Conservation (phyloP, 106 monocot genomes). For the Xerophyta viscosa region DNA sequence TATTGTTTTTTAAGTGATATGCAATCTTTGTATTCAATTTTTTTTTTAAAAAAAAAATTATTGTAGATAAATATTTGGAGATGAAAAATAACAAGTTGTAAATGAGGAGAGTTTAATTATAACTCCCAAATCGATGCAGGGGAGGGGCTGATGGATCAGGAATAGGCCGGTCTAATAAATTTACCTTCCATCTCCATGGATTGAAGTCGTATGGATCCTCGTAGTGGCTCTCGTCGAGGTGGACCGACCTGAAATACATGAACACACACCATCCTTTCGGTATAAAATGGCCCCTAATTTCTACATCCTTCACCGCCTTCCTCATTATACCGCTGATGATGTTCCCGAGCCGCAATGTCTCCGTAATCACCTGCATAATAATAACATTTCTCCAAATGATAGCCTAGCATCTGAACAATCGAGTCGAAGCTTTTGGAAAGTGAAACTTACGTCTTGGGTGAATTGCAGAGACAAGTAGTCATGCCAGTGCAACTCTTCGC, state of each 20-base stretch:
- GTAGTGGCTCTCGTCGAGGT: slow-evolving; percentile 62
- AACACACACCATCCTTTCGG: slow-evolving; percentile 95
- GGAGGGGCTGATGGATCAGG: too few species aligned
- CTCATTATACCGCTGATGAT: slow-evolving; percentile 87
- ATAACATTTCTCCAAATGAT: too few species aligned
- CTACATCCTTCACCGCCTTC: slow-evolving; percentile 63
- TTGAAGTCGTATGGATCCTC: slow-evolving; percentile 65
- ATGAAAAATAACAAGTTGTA: too few species aligned
- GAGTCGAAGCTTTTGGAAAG: too few species aligned
- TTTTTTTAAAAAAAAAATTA: too few species aligned
- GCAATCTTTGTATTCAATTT: too few species aligned
- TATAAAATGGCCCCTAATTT: slow-evolving; percentile 78
- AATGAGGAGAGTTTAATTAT: too few species aligned
- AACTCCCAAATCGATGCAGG: too few species aligned
- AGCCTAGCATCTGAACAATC: too few species aligned
- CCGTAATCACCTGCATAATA: slow-evolving; percentile 76
- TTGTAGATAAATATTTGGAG: too few species aligned
- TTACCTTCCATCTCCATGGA: slow-evolving; percentile 98
- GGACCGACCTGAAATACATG: slow-evolving; percentile 82
- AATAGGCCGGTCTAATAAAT: too few species aligned
- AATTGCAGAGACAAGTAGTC: slow-evolving; percentile 88
- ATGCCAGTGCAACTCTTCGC: slow-evolving; percentile 40
- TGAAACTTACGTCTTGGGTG: slow-evolving; percentile 82
- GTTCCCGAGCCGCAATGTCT: slow-evolving; percentile 78
- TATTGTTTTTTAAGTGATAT: too few species aligned